Conservation (phyloP, 106 monocot genomes). For the Acorus gramineus region DNA sequence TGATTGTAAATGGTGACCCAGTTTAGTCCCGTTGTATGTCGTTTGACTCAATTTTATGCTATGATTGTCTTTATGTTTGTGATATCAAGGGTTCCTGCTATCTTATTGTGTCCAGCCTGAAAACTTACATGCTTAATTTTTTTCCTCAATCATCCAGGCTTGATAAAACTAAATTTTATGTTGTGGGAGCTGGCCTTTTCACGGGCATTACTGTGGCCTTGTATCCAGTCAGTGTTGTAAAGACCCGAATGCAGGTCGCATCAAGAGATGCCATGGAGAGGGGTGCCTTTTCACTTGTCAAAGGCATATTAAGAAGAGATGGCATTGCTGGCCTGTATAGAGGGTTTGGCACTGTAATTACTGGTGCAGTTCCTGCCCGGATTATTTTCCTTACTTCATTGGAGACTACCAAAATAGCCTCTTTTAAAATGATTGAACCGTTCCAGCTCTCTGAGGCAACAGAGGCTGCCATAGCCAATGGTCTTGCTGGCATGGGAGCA, state of each 20-base stretch:
- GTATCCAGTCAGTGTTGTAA: conserved; percentile 1
- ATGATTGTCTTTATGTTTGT: neutral
- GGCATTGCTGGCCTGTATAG: conserved; percentile 1
- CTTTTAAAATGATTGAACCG: neutral
- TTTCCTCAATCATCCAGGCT: neutral
- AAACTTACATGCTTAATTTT: too few relatives aligned
- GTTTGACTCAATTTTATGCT: neutral
- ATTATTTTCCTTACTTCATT: neutral
- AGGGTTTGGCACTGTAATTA: neutral
- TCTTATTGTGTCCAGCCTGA: too few relatives aligned
- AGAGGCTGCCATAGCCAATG: neutral
- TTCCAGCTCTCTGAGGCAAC: neutral
- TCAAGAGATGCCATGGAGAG: neutral
- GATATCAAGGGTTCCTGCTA: too few relatives aligned
- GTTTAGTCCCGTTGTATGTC: too few relatives aligned
- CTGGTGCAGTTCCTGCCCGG: neutral
- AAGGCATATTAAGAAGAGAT: neutral
- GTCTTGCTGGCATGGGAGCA: neutral
- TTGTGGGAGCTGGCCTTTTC: neutral
- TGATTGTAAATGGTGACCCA: too few relatives aligned
- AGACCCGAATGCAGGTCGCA: conserved; percentile 2
- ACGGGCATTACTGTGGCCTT: conserved; percentile 1
- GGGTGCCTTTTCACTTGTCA: neutral
- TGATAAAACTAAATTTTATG: conserved; percentile 3
- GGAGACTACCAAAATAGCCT: neutral